Conservation (phyloP, 768 basidiomycete genomes). For the Boletus rubropictus region DNA sequence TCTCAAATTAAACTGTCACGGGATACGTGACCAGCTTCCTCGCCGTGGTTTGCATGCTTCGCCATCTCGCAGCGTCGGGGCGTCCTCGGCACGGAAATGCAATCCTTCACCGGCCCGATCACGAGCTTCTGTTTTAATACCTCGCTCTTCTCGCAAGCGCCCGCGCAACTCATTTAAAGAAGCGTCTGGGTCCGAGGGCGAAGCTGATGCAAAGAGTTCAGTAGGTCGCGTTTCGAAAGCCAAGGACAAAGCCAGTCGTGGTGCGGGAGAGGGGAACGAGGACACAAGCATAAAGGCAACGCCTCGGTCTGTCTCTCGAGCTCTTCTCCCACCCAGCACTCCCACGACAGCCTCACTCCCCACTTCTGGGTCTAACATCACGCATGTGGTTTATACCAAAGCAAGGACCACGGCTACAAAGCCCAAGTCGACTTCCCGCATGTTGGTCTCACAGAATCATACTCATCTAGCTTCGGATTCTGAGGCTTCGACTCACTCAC, state of each 20-base stretch:
- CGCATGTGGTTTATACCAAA: neutral
- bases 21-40: slow-evolving; percentile 27
- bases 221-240: slow-evolving; percentile 5
- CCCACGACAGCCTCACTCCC: slow-evolving; percentile 1
- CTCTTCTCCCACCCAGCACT: slow-evolving; percentile 3
- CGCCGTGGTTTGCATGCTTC: neutral
- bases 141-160: slow-evolving; percentile 21
- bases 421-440: slow-evolving; percentile 17
- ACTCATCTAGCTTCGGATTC: slow-evolving; percentile 17
- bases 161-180: slow-evolving; percentile 21
- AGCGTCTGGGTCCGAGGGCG: slow-evolving; percentile 15
- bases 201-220: slow-evolving; percentile 10
- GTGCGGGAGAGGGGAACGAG: neutral
- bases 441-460: slow-evolving; percentile 20
- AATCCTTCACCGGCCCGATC: slow-evolving; percentile 23
- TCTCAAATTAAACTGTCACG: slow-evolving; percentile 48
- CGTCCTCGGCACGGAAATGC: slow-evolving; percentile 19
- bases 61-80: slow-evolving; percentile 1
- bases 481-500: slow-evolving; percentile 15
- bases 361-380: neutral
- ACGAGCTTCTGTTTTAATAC: slow-evolving; percentile 6
- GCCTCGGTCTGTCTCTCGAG: slow-evolving; percentile 12
- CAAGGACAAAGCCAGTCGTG: slow-evolving; percentile 1
- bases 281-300: slow-evolving; percentile 9
- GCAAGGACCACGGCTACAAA: neutral